Evolutionary conservation across 495 filamentous ascomycete species (phyloP).

Genomic region (Penicillium tannophilum): DNA sequence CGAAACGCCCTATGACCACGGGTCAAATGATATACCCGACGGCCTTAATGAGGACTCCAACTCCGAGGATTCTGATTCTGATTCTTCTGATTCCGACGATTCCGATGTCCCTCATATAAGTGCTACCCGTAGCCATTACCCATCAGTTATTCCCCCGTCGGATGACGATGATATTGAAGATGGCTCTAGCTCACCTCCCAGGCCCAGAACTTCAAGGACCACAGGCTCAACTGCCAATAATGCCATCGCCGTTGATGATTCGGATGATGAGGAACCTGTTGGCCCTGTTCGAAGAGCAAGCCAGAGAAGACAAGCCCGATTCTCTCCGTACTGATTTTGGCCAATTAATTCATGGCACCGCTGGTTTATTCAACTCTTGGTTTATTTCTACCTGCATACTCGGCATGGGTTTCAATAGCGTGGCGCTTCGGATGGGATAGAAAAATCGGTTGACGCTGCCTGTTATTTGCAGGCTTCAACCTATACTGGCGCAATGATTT

Average conservation of each 20-base stretch:
- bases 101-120: not conserved
- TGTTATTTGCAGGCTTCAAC: not conserved
- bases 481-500: not conserved
- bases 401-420: conserved; percentile 14
- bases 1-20: not conserved
- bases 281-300: conserved; percentile 27
- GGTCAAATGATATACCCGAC: not conserved
- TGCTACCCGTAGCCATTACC: not conserved
- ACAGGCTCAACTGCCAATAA: conserved; percentile 10
- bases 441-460: conserved; percentile 11
- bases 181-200: conserved; percentile 18
- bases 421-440: conserved; percentile 21
- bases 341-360: not conserved
- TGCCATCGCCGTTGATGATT: conserved; percentile 32
- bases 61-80: not conserved
- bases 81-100: not conserved
- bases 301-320: conserved; percentile 23
- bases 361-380: not conserved
- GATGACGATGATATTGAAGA: conserved; percentile 20
- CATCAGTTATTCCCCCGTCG: not conserved
- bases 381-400: not conserved
- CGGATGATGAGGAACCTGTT: conserved; percentile 31
- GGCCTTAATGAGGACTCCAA: no score
- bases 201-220: conserved; percentile 3
- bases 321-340: conserved; percentile 27